A percentile compares a stretch with the other conserved stretches of the same genome.
Evolutionary conservation across 2,329 filamentous ascomycete species (phyloP).

Genomic region (Aspergillus uvarum): DNA sequence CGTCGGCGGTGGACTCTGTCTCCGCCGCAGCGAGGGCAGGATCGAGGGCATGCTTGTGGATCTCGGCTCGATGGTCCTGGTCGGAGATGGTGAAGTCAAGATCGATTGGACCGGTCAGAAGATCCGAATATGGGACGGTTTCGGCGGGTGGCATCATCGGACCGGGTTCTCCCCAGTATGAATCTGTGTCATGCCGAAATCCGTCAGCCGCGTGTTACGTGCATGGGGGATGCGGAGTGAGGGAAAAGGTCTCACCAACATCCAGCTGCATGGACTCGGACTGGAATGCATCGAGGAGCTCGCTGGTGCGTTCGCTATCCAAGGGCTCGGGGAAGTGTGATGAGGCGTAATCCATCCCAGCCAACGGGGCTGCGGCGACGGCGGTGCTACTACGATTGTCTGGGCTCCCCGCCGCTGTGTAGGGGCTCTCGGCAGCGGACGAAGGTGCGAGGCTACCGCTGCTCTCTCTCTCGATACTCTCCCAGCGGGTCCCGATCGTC

Average conservation of each 20-base stretch:
- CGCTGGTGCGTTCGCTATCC: not conserved
- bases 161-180: not conserved
- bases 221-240: not conserved
- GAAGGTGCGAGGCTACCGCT: not conserved
- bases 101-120: not conserved
- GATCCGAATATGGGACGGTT: not conserved
- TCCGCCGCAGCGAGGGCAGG: not conserved
- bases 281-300: not conserved
- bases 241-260: not conserved
- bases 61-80: no score
- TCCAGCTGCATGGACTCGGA: not conserved
- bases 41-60: not conserved
- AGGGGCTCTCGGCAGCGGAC: not conserved
- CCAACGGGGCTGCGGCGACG: not conserved
- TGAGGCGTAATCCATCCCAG: not conserved
- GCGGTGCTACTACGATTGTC: not conserved
- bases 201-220: not conserved
- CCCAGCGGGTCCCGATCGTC: not conserved
- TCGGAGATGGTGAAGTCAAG: not conserved
- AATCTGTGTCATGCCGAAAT: not conserved
- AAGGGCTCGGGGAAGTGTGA: not conserved
- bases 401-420: not conserved
- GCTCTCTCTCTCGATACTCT: not conserved
- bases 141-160: not conserved
- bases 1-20: not conserved